Percentiles rank a stretch among this genome's conserved stretches.
These are phyloP conservation scores for Phyllosticta ampelicida DNA, from an alignment of 2,329 filamentous ascomycete genomes.

Conservation along the genomic window DNA sequence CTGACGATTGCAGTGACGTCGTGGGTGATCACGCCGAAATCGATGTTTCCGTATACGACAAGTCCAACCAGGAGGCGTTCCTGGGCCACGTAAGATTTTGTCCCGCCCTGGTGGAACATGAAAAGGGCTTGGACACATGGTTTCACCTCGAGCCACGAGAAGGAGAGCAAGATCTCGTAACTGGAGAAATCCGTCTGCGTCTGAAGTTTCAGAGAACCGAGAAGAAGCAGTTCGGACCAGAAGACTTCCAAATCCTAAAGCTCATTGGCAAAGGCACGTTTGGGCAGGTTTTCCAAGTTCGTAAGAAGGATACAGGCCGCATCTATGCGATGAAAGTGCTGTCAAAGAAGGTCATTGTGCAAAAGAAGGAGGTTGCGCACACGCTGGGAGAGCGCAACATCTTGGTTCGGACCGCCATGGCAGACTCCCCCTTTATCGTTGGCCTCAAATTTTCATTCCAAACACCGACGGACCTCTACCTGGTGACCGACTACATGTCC, in stretches of 20 bases:
- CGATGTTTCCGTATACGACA: slow-evolving; percentile 89
- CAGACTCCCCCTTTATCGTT: slow-evolving; percentile 95
- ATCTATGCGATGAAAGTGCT: slow-evolving; percentile 99
- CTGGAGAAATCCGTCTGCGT: slow-evolving; percentile 80
- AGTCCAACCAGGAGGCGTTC: slow-evolving; percentile 74
- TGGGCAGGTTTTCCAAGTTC: slow-evolving; percentile 95
- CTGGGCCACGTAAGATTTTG: slow-evolving; percentile 81
- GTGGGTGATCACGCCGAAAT: slow-evolving; percentile 83
- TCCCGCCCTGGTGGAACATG: slow-evolving; percentile 56
- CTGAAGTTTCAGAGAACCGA: slow-evolving; percentile 78
- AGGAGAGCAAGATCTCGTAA: slow-evolving; percentile 64
- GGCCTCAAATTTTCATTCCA: slow-evolving; percentile 98
- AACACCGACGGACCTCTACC: slow-evolving; percentile 87
- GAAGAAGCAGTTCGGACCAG: slow-evolving; percentile 84
- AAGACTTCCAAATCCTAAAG: slow-evolving; percentile 91
- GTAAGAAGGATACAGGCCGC: slow-evolving; percentile 88
- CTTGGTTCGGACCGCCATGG: slow-evolving; percentile 86
- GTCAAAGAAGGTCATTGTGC: slow-evolving; percentile 98
- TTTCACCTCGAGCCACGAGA: slow-evolving; percentile 71
- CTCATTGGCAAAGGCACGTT: slow-evolving; percentile 98
- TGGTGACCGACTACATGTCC: slow-evolving; percentile 99
- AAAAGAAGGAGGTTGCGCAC: slow-evolving; percentile 98
- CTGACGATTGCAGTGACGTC: slow-evolving; percentile 59
- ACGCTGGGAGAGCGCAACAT: slow-evolving; percentile 97
- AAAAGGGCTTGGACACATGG: slow-evolving; percentile 71